Evolutionary conservation across 2,329 filamentous ascomycete species (phyloP), one percentile per base, ranked within the genome.

Genomic region (Penicillium janthinellum): DNA sequence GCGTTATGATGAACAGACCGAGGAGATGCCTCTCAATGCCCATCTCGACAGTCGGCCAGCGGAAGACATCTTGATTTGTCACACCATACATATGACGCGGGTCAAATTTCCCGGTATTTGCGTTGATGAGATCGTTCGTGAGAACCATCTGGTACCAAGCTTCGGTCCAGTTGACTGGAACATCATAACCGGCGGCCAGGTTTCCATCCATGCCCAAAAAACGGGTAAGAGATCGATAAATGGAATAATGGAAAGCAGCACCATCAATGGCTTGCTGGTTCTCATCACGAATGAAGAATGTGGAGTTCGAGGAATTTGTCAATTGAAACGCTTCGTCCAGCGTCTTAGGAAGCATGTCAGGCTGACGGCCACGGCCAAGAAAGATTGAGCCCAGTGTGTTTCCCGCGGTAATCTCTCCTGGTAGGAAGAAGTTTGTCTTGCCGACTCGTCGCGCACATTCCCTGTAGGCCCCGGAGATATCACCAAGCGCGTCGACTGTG

Each of bases 11-110:
- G 65, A 86, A 88, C 15, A 83, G 76, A 5, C 80, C 86, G 4
- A 88, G 72, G 6, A 88, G 74, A 69, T 85, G 82, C 47, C 83
- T 79, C 65, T 87, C 78, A 0, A 83, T 83, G 4, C 86, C 86
- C 58, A 85, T 80, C 39, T 78, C 75, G 25, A 88, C 76, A 10
- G 84, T 80, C 8, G 86, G 86, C 86, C 86, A 88, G 38, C 86
- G 80, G 65, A 88, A 85, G 7, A 88, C 84, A 68, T 89, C 86
- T 73, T 89, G 86, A 67, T 88, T 88, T 6, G 85, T 86, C 2
- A 83, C 81, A 51, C 86, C 86, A 67, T 83, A 88, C 80, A 88
- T 82, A 68, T 88, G 86, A 1, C 86, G 81, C 3, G 86, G 86
- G 64, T 89, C 86, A 61, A 87, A 86, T 55, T 82, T 72, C 35